Evolutionary conservation across 352 stramenopile genomes (phyloP).

Genomic region (Sclerospora graminicola): DNA sequence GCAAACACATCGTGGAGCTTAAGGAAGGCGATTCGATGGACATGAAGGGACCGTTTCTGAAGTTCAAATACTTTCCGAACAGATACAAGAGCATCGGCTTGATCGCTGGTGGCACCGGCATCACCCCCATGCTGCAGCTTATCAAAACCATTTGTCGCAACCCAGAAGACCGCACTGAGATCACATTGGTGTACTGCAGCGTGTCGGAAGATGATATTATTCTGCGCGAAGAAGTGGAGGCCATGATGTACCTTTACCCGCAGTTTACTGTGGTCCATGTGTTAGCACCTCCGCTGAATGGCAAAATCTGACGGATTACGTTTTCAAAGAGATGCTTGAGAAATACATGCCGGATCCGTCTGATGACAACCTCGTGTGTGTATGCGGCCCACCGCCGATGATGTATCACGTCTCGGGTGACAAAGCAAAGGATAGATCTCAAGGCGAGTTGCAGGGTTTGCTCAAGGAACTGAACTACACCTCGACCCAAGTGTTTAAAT

Average conservation of each 20-base stretch:
- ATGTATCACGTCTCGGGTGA: slow-evolving; percentile 85
- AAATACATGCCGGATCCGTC: slow-evolving; percentile 68
- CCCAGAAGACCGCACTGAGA: slow-evolving; percentile 71
- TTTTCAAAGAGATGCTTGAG: slow-evolving; percentile 81
- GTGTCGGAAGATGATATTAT: slow-evolving; percentile 84
- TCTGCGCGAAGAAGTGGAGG: slow-evolving; percentile 77
- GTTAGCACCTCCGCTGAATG: slow-evolving; percentile 58
- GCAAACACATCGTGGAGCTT: slow-evolving; percentile 78
- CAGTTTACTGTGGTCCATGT: slow-evolving; percentile 70
- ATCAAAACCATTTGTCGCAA: slow-evolving; percentile 79
- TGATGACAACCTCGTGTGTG: slow-evolving; percentile 75
- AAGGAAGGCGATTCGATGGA: slow-evolving; percentile 79
- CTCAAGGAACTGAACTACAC: slow-evolving; percentile 81
- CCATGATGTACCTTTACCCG: slow-evolving; percentile 71
- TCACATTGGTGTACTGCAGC: slow-evolving; percentile 83
- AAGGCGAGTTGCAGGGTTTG: slow-evolving; percentile 77
- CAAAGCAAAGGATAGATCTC: slow-evolving; percentile 77
- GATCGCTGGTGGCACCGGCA: slow-evolving; percentile 84
- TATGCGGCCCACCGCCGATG: slow-evolving; percentile 85
- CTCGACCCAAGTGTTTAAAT: slow-evolving; percentile 78
- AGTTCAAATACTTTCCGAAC: slow-evolving; percentile 84
- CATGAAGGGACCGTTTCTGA: slow-evolving; percentile 86
- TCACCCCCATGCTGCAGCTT: slow-evolving; percentile 87
- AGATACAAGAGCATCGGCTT: slow-evolving; percentile 84
- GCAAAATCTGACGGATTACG: slow-evolving; percentile 57